A percentile compares a stretch with the other conserved stretches of the same genome.
These are phyloP conservation scores for Neofusicoccum umdonicola DNA, from an alignment of 2,329 filamentous ascomycete species.

Conservation along the genomic window DNA sequence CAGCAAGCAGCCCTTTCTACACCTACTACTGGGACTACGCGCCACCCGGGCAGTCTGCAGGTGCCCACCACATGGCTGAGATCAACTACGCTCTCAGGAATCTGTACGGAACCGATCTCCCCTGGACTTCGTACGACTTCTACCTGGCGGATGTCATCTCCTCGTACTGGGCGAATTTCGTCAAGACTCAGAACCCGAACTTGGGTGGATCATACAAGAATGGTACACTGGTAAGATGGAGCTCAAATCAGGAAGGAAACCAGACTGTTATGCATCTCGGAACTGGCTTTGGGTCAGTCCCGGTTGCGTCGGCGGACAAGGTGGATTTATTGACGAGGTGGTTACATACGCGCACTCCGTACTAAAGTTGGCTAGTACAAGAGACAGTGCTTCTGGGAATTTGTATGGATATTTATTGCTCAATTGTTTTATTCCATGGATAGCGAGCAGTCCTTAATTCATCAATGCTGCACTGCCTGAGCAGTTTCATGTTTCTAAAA, in stretches of 20 bases:
- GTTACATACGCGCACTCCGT: background rate
- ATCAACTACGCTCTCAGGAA: slow-evolving; percentile 40
- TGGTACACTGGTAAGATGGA: background rate
- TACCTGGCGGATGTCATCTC: slow-evolving; percentile 31
- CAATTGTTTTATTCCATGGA: too few species aligned
- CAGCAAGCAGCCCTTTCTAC: slow-evolving; percentile 27
- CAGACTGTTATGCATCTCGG: background rate
- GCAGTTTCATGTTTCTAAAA: too few species aligned
- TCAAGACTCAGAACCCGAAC: slow-evolving; percentile 29
- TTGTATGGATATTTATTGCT: too few species aligned
- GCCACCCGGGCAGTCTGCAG: slow-evolving; percentile 34
- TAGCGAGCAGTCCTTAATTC: too few species aligned
- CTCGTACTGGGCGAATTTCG: slow-evolving; percentile 37
- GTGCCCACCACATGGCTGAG: slow-evolving; percentile 39
- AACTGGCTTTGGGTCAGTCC: background rate
- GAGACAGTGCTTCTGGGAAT: too few species aligned
- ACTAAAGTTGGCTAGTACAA: background rate
- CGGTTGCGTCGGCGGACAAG: background rate
- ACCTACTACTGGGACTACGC: slow-evolving; percentile 40
- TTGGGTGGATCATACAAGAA: background rate
- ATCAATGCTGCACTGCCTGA: too few species aligned
- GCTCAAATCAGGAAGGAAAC: background rate
- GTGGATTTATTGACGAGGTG: background rate
- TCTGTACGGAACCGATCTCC: slow-evolving; percentile 31
- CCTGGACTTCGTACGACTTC: slow-evolving; percentile 31